phyloP scores from a whole-genome alignment of 179 eudicot genomes.

The Drosera spatulata region DNA sequence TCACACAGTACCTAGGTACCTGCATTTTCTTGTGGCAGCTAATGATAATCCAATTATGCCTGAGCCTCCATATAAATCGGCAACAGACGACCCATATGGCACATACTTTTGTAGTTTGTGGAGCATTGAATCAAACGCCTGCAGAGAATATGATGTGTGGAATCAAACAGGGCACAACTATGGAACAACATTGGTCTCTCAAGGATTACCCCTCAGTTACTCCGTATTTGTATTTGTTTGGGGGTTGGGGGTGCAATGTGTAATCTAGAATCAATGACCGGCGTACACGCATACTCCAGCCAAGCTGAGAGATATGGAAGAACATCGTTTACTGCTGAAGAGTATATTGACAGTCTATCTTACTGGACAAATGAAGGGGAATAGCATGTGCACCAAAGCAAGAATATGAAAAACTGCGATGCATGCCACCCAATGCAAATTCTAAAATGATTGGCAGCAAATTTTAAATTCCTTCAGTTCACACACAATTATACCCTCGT shows the following conservation, averaged over 20 bases:
- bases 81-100: slow-evolving; percentile 68
- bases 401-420: background rate
- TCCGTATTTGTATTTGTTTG: no score
- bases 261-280: no score
- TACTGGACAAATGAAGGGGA: no score
- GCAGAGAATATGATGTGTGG: slow-evolving; percentile 1
- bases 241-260: no score
- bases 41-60: slow-evolving; percentile 97
- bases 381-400: no score
- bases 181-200: background rate
- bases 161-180: background rate
- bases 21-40: slow-evolving; percentile 81
- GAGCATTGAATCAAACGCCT: slow-evolving; percentile 96
- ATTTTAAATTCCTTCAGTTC: background rate
- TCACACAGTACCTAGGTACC: slow-evolving; percentile 19
- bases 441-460: background rate
- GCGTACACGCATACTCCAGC: no score
- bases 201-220: background rate
- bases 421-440: background rate
- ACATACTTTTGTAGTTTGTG: slow-evolving; percentile 80
- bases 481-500: slow-evolving; percentile 48
- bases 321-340: no score
- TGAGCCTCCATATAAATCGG: slow-evolving; percentile 95
- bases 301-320: no score
- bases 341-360: no score